Percentiles rank a stretch among this genome's conserved stretches.
These are phyloP conservation scores for Stephania japonica DNA, from an alignment of 164 flowering plant species.

Conservation along the genomic window DNA sequence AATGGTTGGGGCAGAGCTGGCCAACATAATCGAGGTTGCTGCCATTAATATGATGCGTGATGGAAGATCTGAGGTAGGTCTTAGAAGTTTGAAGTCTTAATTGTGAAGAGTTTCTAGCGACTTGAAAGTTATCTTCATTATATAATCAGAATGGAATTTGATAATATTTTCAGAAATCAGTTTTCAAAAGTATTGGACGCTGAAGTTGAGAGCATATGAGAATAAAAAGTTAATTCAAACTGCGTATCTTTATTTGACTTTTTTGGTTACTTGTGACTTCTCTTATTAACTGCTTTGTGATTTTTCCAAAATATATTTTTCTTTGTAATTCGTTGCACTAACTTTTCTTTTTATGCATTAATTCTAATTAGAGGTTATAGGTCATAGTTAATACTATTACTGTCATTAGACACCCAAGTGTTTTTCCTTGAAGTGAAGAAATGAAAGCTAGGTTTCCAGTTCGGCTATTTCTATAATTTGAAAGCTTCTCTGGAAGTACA, in stretches of 20 bases:
- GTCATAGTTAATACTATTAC: too few relatives aligned
- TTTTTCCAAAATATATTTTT: neutral
- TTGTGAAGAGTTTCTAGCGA: neutral
- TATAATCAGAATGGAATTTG: neutral
- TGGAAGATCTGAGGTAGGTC: slow-evolving; percentile 75
- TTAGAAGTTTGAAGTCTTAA: neutral
- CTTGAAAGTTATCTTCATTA: neutral
- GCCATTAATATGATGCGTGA: slow-evolving; percentile 94
- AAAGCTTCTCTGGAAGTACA: too few relatives aligned
- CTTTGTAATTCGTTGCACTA: neutral
- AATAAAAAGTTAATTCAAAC: neutral
- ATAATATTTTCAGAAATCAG: too few relatives aligned
- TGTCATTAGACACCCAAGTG: too few relatives aligned
- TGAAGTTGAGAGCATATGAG: neutral
- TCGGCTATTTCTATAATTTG: too few relatives aligned
- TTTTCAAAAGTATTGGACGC: neutral
- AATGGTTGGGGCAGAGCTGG: slow-evolving; percentile 98
- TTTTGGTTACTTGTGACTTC: neutral
- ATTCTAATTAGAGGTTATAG: neutral
- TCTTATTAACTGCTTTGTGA: neutral
- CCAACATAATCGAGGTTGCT: slow-evolving; percentile 89
- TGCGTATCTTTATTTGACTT: neutral
- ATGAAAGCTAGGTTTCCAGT: too few relatives aligned
- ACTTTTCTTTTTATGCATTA: neutral
- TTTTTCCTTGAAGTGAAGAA: too few relatives aligned